Percentiles rank a stretch among this genome's conserved stretches.
Evolutionary conservation across 108 stramenopile genomes (phyloP).

Genomic region (Pseudonitzschia pungens): DNA sequence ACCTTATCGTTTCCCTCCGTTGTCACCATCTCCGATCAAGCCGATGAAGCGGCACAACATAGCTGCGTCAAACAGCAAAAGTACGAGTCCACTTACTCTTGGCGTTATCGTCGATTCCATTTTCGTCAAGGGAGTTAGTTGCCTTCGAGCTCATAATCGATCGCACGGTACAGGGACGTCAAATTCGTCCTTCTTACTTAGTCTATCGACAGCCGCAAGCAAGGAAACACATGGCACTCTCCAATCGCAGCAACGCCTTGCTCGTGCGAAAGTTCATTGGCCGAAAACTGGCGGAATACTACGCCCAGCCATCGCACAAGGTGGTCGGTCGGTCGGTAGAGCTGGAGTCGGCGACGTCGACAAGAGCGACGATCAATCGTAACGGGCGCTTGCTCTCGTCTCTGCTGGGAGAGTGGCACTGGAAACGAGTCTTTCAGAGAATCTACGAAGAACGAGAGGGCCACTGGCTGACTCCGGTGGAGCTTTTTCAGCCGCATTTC

Average conservation of each 20-base stretch:
- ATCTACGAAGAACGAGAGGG: slow-evolving; percentile 68
- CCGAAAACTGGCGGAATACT: slow-evolving; percentile 41
- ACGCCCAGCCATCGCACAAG: slow-evolving; percentile 46
- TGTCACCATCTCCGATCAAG: too few species aligned
- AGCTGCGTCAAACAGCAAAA: too few species aligned
- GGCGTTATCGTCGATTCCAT: too few species aligned
- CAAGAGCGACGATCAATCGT: slow-evolving; percentile 16
- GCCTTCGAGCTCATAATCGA: too few species aligned
- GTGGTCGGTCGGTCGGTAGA: slow-evolving; percentile 39
- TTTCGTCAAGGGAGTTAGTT: too few species aligned
- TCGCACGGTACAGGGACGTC: too few species aligned
- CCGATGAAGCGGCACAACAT: too few species aligned
- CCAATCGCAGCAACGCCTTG: not conserved
- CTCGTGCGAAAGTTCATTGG: slow-evolving; percentile 42
- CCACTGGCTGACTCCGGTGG: slow-evolving; percentile 87
- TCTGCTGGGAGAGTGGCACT: slow-evolving; percentile 76
- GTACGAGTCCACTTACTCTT: too few species aligned
- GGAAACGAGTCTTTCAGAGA: slow-evolving; percentile 49
- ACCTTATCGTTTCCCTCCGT: too few species aligned
- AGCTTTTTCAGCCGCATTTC: slow-evolving; percentile 75
- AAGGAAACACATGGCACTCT: too few species aligned
- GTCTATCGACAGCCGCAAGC: too few species aligned
- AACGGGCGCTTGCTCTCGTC: slow-evolving; percentile 30
- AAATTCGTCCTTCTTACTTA: too few species aligned
- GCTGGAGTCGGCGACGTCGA: slow-evolving; percentile 8